Conservation (phyloP, 2,329 filamentous ascomycete species). For the Hypoxylon sp. region DNA sequence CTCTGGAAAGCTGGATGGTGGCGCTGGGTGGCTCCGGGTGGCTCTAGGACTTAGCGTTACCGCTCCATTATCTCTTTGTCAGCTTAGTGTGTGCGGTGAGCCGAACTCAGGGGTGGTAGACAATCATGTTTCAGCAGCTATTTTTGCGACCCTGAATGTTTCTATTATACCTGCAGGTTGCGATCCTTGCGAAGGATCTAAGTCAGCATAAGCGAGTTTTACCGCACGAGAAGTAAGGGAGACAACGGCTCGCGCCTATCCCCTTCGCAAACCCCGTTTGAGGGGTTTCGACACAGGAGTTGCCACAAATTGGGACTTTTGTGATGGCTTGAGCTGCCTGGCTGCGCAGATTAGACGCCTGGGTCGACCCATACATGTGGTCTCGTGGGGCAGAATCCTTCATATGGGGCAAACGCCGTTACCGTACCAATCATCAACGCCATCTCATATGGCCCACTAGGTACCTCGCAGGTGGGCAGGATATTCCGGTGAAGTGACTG, state of each 20-base stretch:
- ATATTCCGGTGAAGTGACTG: constrained; percentile 10
- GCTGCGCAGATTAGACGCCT: not conserved
- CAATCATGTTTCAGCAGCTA: constrained; percentile 25
- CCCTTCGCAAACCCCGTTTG: not conserved
- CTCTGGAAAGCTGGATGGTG: not conserved
- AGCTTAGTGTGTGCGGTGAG: constrained; percentile 12
- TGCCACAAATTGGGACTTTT: not conserved
- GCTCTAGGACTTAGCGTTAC: not conserved
- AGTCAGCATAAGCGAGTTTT: not conserved
- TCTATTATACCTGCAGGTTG: constrained; percentile 23
- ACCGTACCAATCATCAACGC: constrained; percentile 29
- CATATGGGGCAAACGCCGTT: constrained; percentile 13
- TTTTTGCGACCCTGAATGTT: constrained; percentile 19
- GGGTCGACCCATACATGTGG: constrained; percentile 29
- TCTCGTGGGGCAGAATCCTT: constrained; percentile 32
- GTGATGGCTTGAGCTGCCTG: not conserved
- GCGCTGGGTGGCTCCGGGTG: not conserved
- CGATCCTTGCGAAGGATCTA: constrained; percentile 16
- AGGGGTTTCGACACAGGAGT: constrained; percentile 4
- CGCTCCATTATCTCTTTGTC: constrained; percentile 3
- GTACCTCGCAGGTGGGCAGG: not conserved
- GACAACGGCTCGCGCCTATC: constrained; percentile 1
- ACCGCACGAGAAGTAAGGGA: constrained; percentile 14
- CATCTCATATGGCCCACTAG: constrained; percentile 3
- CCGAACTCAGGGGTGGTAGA: constrained; percentile 22